Evolutionary conservation across 1,284 basidiomycete species (phyloP), one percentile per base, ranked within the genome.

Genomic region (Caloboletus firmus): DNA sequence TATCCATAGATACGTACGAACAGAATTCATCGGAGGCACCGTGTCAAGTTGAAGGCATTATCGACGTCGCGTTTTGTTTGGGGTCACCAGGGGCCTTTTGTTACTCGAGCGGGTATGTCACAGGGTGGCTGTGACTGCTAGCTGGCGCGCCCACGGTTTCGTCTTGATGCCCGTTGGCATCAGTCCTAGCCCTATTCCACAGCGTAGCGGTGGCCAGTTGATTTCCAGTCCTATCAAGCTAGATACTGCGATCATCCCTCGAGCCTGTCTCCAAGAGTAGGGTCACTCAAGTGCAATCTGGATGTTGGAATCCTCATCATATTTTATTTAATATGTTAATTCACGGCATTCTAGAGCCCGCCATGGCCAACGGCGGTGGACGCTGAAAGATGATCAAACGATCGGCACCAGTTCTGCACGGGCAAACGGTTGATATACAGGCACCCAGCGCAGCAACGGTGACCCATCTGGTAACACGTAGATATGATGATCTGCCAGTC

Each of bases 1-100:
- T 56, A 49, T 45, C 57, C 56, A 43, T 58, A 44, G 45, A 36
- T 40, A 49, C 30, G 28, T 8, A 15, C 22, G n/a, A n/a, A n/a
- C 37, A 22, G 40, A 18, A 9, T n/a, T n/a, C n/a, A 32, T 18
- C 12, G 13, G 20, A 28, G 30, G 34, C 7, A 36, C 49, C 35
- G 15, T 26, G 50, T 51, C 50, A 51, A 37, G 48, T 32, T 4
- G 17, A 22, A 30, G 15, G 26, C 22, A 26, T 28, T 20, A 15
- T 28, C 32, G n/a, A 30, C 18, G 22, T 9, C 45, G n/a, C n/a
- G n/a, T n/a, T n/a, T n/a, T n/a, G 31, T 35, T 20, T 20, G 18
- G 42, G 24, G 20, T 50, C 28, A 12, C 20, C 24, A 28, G 17
- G 41, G 22, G 28, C 7, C 24, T 26, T 9, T 30, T 15, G 12